Base-by-base conservation (phyloP, 768 basidiomycete species). In the Butyriboletus loyo region DNA sequence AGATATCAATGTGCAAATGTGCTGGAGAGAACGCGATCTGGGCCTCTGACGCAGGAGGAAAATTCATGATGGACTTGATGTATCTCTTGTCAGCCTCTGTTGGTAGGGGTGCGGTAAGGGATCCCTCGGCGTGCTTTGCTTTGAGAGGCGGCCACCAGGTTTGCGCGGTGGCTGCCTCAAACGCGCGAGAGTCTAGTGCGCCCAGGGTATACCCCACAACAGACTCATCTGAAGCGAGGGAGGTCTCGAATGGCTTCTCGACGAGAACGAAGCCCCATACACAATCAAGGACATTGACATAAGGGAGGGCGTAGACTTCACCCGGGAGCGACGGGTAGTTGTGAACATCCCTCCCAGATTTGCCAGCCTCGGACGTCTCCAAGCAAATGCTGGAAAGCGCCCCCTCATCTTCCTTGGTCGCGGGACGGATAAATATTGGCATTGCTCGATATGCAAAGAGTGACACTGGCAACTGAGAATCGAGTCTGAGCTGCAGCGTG, bases 191-290 rank as follows among this genome's bases (percentile, higher is more conserved):
- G 65, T 91, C 86, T 37, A 73, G 74, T 19, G 88, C 77, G 43
- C 85, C 85, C 31, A 91, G 66, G 52, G 82, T 68, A 63, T 92
- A 92, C 32, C 90, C 90, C 38, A 91, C 86, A 2, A 85, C 79
- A 9, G 68, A 64, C 28, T 67, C 67, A 34, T 74, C 73, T 42
- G 68, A 59, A 32, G 53, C 53, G 15, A 54, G 54, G n/a, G 58
- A 61, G 38, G 45, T 44, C 32, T 59, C 65, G 37, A 40, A 42
- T 21, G 60, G 53, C 42, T 70, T 68, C 41, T 85, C 82, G 37
- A 80, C 83, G 64, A 92, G 70, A 37, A 91, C 87, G 66, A 87
- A 92, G 11, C 80, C 87, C 79, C 82, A 89, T 22, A 84, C 83
- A 48, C 62, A 58, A 7, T 72, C 77, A n/a, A 82, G 78, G 15